Evolutionary conservation across 768 basidiomycete species (phyloP).

Genomic region (Tricholomella constricta): DNA sequence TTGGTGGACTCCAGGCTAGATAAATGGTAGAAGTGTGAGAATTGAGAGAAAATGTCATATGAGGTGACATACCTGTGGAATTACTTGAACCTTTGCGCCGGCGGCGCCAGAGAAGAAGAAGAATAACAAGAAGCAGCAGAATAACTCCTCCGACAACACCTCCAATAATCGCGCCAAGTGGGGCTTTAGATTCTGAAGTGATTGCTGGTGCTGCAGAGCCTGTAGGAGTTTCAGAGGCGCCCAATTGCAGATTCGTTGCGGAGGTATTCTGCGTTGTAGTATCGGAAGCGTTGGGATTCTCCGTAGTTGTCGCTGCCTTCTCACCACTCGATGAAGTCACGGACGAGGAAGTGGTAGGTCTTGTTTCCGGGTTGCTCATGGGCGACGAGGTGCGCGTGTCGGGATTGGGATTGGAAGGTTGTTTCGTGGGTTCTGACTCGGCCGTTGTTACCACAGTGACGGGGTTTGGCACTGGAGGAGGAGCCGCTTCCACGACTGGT

Average conservation of each 20-base stretch:
- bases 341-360: not conserved
- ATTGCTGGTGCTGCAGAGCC: not conserved
- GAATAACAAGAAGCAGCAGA: not conserved
- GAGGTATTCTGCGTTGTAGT: not conserved
- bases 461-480: not conserved
- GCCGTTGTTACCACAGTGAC: not conserved
- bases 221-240: not conserved
- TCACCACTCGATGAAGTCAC: not conserved
- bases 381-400: not conserved
- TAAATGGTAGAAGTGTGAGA: not conserved
- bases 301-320: not conserved
- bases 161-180: not conserved
- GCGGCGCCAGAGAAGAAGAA: not conserved
- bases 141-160: slow-evolving; percentile 1
- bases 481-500: not conserved
- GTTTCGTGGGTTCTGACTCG: not conserved
- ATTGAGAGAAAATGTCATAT: not conserved
- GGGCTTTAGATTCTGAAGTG: not conserved
- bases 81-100: not conserved
- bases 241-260: not conserved
- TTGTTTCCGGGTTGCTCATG: no score
- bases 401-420: not conserved
- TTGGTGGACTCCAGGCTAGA: not conserved
- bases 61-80: not conserved
- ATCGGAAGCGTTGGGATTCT: not conserved